Conservation (phyloP, 2,329 filamentous ascomycete genomes). For the Didymosphaeria variabile region DNA sequence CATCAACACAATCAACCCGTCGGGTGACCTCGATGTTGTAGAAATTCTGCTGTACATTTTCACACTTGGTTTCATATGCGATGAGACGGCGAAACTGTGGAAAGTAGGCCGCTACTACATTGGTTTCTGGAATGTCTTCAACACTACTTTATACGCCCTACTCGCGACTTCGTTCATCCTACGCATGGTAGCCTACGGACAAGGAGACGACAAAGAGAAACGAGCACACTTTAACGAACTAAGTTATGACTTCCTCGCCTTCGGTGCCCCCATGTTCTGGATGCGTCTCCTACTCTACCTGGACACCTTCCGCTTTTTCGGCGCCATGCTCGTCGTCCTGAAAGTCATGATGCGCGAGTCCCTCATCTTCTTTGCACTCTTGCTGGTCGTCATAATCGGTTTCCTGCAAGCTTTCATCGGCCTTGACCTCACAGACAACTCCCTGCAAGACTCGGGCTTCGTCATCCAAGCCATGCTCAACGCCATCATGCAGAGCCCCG, state of each 20-base stretch:
- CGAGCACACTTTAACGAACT: slow-evolving; percentile 76
- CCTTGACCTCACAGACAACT: slow-evolving; percentile 82
- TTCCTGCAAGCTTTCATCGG: slow-evolving; percentile 96
- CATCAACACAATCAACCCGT: slow-evolving; percentile 91
- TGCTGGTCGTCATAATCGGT: slow-evolving; percentile 81
- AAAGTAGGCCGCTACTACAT: slow-evolving; percentile 93
- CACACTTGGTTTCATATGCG: slow-evolving; percentile 88
- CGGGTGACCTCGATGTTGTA: slow-evolving; percentile 82
- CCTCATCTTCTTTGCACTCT: slow-evolving; percentile 92
- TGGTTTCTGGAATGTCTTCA: slow-evolving; percentile 97
- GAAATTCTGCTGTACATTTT: slow-evolving; percentile 90
- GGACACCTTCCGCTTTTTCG: slow-evolving; percentile 94
- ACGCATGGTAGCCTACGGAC: slow-evolving; percentile 78
- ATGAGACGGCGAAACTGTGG: slow-evolving; percentile 88
- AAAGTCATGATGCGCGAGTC: slow-evolving; percentile 76
- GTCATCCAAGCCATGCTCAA: slow-evolving; percentile 87
- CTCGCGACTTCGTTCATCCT: slow-evolving; percentile 80
- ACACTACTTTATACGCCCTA: slow-evolving; percentile 80
- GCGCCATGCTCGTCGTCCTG: slow-evolving; percentile 95
- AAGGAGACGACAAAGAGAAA: slow-evolving; percentile 59
- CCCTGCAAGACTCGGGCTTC: slow-evolving; percentile 69
- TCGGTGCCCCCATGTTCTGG: slow-evolving; percentile 97
- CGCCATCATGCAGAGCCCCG: slow-evolving; percentile 88
- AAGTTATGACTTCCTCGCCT: slow-evolving; percentile 93
- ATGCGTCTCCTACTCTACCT: slow-evolving; percentile 89